Base-by-base conservation (phyloP, 345 rosid genomes). In the Citrus trifoliata region DNA sequence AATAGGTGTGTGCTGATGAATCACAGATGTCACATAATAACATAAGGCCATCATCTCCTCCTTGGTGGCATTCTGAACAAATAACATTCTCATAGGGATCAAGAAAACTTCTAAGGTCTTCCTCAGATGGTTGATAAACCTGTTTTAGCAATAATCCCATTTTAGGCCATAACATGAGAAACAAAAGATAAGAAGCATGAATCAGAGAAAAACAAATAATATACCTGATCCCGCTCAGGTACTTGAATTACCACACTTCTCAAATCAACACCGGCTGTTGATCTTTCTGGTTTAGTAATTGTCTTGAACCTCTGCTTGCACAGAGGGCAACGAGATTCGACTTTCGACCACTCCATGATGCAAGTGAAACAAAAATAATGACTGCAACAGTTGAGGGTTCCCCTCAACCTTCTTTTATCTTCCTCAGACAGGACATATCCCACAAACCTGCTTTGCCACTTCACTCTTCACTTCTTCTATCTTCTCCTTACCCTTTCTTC, bases 41-140 rank as follows among this genome's bases (percentile, higher is more conserved):
- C 98, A 97, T 97, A 40, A 94, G 97, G 77, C 88, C 99, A 80
- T 97, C 99, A 77, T 97, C 99, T 75, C 98, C 98, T 58, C 99
- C 98, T 81, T 86, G 94, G 73, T 88, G 93, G 82, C 99, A 97
- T 80, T 93, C 99, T n/a, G 93, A 86, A 81, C 99, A 97, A 78
- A 92, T 86, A 53, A 88, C 97, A 76, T 89, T 92, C 90, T 94
- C 98, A 67, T 97, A 97, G 6, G 99, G 99, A 79, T 97, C 97
- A 3, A 97, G 83, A 85, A 85, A 97, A 85, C 93, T 93, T 86
- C 98, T 88, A 69, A 94, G 89, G 90, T 94, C 99, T 90, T 97
- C 99, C 84, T 97, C 99, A 32, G 95, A 85, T 27, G 98, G 98
- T 81, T 97, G 95, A 86, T 97, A 97, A 84, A 96, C 97, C 99